Percentiles rank a stretch among this genome's conserved stretches.
Conservation (phyloP, 2,329 filamentous ascomycete genomes). For the Trichoderma sp. region DNA sequence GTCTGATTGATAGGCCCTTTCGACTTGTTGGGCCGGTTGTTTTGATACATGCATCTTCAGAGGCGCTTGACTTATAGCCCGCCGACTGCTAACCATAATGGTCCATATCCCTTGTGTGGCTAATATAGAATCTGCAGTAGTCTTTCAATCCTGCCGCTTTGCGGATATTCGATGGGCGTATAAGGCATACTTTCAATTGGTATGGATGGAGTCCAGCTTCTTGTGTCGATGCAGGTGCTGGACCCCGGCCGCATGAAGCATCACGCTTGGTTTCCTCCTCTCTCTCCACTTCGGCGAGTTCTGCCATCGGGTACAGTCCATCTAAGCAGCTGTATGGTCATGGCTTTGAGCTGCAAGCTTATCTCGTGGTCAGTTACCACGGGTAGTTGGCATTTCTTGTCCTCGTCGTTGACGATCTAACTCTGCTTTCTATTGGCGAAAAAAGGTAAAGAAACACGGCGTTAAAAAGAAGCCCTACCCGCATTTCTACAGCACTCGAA, state of each 20-base stretch:
- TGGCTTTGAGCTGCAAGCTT: not conserved
- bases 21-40: not conserved
- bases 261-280: not conserved
- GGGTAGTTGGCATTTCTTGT: not conserved
- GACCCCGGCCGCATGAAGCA: not conserved
- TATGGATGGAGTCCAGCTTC: not conserved
- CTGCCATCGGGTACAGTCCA: not conserved
- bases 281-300: not conserved
- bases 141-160: not conserved
- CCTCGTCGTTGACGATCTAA: not conserved
- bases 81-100: not conserved
- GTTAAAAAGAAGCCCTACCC: not conserved
- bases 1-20: not conserved
- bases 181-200: not conserved
- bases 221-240: not conserved
- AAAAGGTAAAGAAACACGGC: not conserved
- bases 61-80: slow-evolving; percentile 1
- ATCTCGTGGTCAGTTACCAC: not conserved
- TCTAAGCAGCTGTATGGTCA: not conserved
- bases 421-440: not conserved
- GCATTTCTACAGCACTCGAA: not conserved
- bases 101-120: not conserved
- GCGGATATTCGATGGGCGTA: not conserved
- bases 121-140: not conserved
- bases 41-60: not conserved